Percentiles rank a stretch among this genome's conserved stretches.
These are phyloP conservation scores for Groenewaldozyma sp. DNA, from an alignment of 1,139 yeast species.

Conservation along the genomic window DNA sequence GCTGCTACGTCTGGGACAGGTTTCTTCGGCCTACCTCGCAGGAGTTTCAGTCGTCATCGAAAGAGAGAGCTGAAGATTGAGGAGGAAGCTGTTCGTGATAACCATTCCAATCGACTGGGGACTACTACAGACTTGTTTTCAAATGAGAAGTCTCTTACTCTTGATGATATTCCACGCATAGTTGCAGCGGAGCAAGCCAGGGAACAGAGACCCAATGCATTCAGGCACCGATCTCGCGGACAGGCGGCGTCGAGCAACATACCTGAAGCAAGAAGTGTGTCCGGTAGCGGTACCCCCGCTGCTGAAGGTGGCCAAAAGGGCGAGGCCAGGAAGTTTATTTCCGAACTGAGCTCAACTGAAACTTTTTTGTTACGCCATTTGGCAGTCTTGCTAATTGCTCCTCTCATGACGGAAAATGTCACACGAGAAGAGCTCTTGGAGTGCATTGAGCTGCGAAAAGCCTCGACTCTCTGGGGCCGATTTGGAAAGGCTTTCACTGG, in stretches of 20 bases:
- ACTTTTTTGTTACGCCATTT: conserved; percentile 56
- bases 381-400: conserved; percentile 53
- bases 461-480: conserved; percentile 62
- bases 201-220: conserved; percentile 81
- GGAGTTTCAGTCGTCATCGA: conserved; percentile 6
- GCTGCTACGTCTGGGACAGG: neutral
- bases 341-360: conserved; percentile 59
- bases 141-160: conserved; percentile 76
- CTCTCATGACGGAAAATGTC: conserved; percentile 31
- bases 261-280: conserved; percentile 17
- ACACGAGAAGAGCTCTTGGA: conserved; percentile 45
- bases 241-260: conserved; percentile 15
- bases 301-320: conserved; percentile 6
- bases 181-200: conserved; percentile 97
- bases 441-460: conserved; percentile 49
- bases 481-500: conserved; percentile 37
- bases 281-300: conserved; percentile 11
- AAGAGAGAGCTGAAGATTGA: conserved; percentile 22
- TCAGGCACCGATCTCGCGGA: conserved; percentile 46
- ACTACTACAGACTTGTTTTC: conserved; percentile 62
- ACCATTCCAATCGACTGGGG: conserved; percentile 27
- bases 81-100: conserved; percentile 37
- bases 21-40: neutral
- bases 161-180: conserved; percentile 93
- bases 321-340: conserved; percentile 42